phyloP scores from a whole-genome alignment of 768 basidiomycete genomes.

The Trametes cinnabarina region DNA sequence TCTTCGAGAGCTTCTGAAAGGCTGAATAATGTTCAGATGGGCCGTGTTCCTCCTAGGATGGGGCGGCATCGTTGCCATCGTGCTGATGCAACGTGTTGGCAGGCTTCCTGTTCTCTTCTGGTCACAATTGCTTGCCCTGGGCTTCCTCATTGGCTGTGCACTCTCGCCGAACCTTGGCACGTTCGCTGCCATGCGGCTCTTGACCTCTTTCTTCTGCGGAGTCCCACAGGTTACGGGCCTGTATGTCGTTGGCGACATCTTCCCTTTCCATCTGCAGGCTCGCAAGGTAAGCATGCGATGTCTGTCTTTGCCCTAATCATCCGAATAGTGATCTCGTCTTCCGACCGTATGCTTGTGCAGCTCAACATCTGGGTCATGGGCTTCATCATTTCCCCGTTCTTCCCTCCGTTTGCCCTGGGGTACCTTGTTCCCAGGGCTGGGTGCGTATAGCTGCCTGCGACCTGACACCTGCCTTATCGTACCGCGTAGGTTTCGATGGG shows the following conservation, averaged over 20 bases:
- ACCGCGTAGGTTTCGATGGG: conserved; percentile 54
- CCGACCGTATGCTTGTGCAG: conserved; percentile 30
- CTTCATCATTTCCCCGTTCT: conserved; percentile 60
- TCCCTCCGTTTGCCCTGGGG: conserved; percentile 63
- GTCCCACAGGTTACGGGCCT: neutral
- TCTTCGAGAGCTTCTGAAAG: neutral
- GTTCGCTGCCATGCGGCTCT: conserved; percentile 59
- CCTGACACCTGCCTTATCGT: conserved; percentile 1
- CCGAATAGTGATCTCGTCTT: neutral
- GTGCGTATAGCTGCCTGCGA: conserved; percentile 12
- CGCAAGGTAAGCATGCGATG: conserved; percentile 8
- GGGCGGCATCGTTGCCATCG: conserved; percentile 56
- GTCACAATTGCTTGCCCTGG: conserved; percentile 58
- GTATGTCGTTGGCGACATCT: conserved; percentile 16
- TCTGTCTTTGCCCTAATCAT: neutral
- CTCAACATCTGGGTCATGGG: conserved; percentile 72
- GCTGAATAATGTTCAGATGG: conserved; percentile 41
- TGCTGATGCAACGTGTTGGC: conserved; percentile 61
- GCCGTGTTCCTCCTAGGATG: conserved; percentile 66
- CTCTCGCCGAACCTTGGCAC: conserved; percentile 54
- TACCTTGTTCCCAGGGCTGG: conserved; percentile 58
- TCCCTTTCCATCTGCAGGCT: conserved; percentile 17
- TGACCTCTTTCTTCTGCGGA: conserved; percentile 50
- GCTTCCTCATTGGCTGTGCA: conserved; percentile 54
- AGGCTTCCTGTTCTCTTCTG: conserved; percentile 69